phyloP scores from a whole-genome alignment of 2,329 filamentous ascomycete genomes.

The Diplocarpon rosae region DNA sequence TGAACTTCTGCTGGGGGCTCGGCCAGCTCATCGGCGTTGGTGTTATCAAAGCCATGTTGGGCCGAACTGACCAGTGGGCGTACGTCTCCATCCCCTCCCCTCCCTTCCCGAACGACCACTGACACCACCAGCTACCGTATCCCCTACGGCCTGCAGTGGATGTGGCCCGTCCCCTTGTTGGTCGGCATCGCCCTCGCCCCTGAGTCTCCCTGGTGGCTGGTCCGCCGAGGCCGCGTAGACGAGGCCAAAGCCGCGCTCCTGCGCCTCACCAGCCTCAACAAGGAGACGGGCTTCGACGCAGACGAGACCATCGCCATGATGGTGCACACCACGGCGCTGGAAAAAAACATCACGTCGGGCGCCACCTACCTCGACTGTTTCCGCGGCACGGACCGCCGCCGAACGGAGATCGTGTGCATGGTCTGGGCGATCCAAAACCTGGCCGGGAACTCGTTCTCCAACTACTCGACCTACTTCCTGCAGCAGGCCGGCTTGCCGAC shows the following conservation, averaged over 20 bases:
- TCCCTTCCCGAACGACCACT: background rate
- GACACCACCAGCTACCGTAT: slow-evolving; percentile 23
- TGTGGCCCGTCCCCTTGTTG: slow-evolving; percentile 40
- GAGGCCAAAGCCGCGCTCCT: slow-evolving; percentile 33
- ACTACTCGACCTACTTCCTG: slow-evolving; percentile 53
- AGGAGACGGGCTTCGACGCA: slow-evolving; percentile 34
- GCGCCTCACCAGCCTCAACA: slow-evolving; percentile 28
- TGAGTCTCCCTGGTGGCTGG: slow-evolving; percentile 41
- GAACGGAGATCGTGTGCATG: slow-evolving; percentile 46
- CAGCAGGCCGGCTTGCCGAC: slow-evolving; percentile 42
- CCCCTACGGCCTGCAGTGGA: slow-evolving; percentile 41
- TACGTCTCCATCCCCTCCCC: slow-evolving; percentile 23
- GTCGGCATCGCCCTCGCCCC: slow-evolving; percentile 37
- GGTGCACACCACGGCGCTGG: slow-evolving; percentile 44
- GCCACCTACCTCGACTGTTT: slow-evolving; percentile 42
- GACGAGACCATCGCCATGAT: slow-evolving; percentile 43
- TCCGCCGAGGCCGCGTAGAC: slow-evolving; percentile 34
- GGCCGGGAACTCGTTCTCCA: slow-evolving; percentile 51
- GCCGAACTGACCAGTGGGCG: slow-evolving; percentile 36
- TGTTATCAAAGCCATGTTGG: slow-evolving; percentile 37
- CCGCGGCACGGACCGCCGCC: slow-evolving; percentile 36
- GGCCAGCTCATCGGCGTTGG: slow-evolving; percentile 40
- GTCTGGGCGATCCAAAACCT: slow-evolving; percentile 56
- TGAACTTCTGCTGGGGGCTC: slow-evolving; percentile 44
- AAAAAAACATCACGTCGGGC: slow-evolving; percentile 35